These are phyloP conservation scores for Flagelloscypha sp. DNA, from an alignment of 768 basidiomycete species.

Conservation along the genomic window DNA sequence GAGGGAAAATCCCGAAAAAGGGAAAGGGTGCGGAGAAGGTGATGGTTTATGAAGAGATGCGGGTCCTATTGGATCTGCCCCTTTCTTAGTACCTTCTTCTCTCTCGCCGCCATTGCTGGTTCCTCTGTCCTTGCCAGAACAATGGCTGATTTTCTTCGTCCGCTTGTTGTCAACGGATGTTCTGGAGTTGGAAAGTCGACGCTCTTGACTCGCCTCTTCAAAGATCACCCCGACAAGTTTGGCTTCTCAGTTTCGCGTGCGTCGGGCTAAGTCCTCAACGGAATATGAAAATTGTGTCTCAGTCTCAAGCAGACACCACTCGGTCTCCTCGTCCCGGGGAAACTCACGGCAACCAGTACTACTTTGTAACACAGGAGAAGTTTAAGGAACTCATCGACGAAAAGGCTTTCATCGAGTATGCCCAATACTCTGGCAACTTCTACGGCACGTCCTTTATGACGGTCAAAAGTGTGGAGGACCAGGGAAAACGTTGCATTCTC, in stretches of 20 bases:
- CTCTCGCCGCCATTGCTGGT: too few relatives aligned
- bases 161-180: constrained; percentile 84
- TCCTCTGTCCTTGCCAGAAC: constrained; percentile 4
- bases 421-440: constrained; percentile 85
- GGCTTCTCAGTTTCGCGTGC: constrained; percentile 91
- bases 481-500: constrained; percentile 79
- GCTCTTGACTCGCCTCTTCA: constrained; percentile 73
- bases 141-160: constrained; percentile 46
- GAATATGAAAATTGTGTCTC: constrained; percentile 8
- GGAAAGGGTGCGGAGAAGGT: too few relatives aligned
- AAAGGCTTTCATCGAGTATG: constrained; percentile 86
- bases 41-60: too few relatives aligned
- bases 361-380: constrained; percentile 65
- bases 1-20: too few relatives aligned
- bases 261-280: constrained; percentile 17
- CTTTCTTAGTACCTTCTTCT: too few relatives aligned
- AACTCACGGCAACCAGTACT: constrained; percentile 73
- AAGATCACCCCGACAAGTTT: constrained; percentile 74
- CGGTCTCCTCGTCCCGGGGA: constrained; percentile 79
- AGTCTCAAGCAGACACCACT: constrained; percentile 66
- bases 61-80: too few relatives aligned
- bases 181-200: constrained; percentile 95
- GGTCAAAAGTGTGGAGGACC: constrained; percentile 55
- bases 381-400: constrained; percentile 65
- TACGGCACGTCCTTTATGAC: constrained; percentile 89